phyloP scores from a whole-genome alignment of 495 filamentous ascomycete genomes.

The Tuber melanosporum region DNA sequence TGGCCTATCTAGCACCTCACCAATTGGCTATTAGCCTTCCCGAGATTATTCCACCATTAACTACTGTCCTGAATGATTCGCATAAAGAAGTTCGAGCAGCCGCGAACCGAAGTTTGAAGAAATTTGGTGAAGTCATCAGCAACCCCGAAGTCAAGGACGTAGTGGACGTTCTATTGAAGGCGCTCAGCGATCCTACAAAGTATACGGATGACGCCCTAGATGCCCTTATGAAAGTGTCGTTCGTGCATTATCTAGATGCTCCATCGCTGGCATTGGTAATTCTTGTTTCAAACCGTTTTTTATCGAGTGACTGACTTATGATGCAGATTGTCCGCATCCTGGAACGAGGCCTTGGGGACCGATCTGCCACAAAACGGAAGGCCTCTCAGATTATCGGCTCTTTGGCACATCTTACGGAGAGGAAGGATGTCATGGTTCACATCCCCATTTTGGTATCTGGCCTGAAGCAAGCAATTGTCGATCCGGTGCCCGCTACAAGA shows the following conservation, averaged over 20 bases:
- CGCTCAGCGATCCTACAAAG: slow-evolving; percentile 93
- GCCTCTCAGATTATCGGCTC: slow-evolving; percentile 95
- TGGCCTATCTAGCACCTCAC: slow-evolving; percentile 95
- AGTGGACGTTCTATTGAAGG: slow-evolving; percentile 86
- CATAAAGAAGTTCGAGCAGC: slow-evolving; percentile 91
- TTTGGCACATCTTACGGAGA: slow-evolving; percentile 90
- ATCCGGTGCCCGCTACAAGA: slow-evolving; percentile 93
- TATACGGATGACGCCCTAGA: slow-evolving; percentile 94
- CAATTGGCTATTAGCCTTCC: slow-evolving; percentile 87
- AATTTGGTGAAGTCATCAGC: slow-evolving; percentile 96
- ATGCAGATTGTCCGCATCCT: slow-evolving; percentile 68
- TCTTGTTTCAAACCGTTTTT: slow-evolving; percentile 2
- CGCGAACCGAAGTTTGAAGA: slow-evolving; percentile 90
- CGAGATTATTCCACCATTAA: slow-evolving; percentile 92
- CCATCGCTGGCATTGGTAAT: slow-evolving; percentile 82
- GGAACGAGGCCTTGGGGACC: slow-evolving; percentile 80
- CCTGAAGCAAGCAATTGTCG: slow-evolving; percentile 78
- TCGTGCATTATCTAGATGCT: slow-evolving; percentile 92
- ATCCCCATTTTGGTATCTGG: slow-evolving; percentile 89
- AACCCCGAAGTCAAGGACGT: slow-evolving; percentile 93
- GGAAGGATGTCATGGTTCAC: slow-evolving; percentile 86
- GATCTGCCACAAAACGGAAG: slow-evolving; percentile 91
- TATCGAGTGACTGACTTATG: slow-evolving; percentile 7
- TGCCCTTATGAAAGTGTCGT: slow-evolving; percentile 86
- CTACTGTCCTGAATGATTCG: slow-evolving; percentile 87